Percentiles rank a stretch among this genome's conserved stretches.
Conservation (phyloP, 306 rosid species). For the Glycyrrhiza uralensis region DNA sequence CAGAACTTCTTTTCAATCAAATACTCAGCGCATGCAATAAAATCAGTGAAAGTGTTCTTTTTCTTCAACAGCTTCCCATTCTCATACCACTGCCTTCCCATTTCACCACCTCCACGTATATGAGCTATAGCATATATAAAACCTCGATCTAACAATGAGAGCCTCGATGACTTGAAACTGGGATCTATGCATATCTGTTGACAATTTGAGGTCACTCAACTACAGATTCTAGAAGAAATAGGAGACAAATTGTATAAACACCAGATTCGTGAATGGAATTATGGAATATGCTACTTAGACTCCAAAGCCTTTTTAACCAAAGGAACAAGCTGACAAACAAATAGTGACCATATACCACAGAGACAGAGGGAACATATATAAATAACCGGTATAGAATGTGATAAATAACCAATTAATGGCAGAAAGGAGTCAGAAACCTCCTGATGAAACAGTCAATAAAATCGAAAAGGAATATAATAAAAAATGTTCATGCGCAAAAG, state of each 20-base stretch:
- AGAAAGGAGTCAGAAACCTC: slow-evolving; percentile 11
- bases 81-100: slow-evolving; percentile 99
- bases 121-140: slow-evolving; percentile 88
- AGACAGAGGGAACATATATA: not conserved
- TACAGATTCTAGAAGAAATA: not conserved
- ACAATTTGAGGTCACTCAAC: slow-evolving; percentile 19
- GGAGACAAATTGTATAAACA: not conserved
- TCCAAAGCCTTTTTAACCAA: slow-evolving; percentile 13
- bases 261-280: slow-evolving; percentile 21
- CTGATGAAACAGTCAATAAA: slow-evolving; percentile 11
- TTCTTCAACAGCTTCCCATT: slow-evolving; percentile 86
- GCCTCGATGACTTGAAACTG: slow-evolving; percentile 67
- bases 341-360: slow-evolving; percentile 1
- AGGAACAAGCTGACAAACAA: slow-evolving; percentile 3
- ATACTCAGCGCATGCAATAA: slow-evolving; percentile 85
- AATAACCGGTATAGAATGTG: too few species aligned
- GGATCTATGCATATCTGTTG: slow-evolving; percentile 75
- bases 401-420: not conserved
- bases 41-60: slow-evolving; percentile 87
- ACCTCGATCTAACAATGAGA: slow-evolving; percentile 87
- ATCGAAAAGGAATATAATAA: not conserved
- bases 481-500: not conserved
- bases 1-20: slow-evolving; percentile 70
- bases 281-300: slow-evolving; percentile 2
- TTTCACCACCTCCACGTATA: slow-evolving; percentile 95